Conservation (phyloP, 2,329 filamentous ascomycete species). For the Drechslera avenae region DNA sequence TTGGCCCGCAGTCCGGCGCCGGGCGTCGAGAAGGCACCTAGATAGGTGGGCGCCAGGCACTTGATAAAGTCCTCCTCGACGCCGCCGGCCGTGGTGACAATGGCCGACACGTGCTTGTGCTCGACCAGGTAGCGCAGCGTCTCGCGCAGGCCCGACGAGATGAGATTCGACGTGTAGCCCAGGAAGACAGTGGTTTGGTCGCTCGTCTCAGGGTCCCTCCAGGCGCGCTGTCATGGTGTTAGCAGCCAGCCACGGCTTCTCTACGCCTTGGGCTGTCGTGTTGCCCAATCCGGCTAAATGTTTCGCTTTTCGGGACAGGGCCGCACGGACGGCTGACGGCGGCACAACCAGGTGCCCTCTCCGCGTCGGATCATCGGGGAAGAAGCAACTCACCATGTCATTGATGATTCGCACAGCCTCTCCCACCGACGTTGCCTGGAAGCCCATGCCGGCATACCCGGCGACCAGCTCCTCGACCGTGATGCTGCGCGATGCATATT, state of each 20-base stretch:
- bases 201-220: constrained; percentile 78
- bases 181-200: constrained; percentile 91
- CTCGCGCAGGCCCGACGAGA: constrained; percentile 91
- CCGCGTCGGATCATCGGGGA: constrained; percentile 8
- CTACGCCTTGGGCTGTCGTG: constrained; percentile 27
- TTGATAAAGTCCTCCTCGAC: constrained; percentile 99
- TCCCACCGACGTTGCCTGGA: constrained; percentile 78
- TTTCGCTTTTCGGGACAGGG: constrained; percentile 25
- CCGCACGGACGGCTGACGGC: constrained; percentile 28
- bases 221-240: constrained; percentile 65
- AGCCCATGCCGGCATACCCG: constrained; percentile 85
- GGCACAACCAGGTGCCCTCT: constrained; percentile 17
- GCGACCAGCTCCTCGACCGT: constrained; percentile 84
- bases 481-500: constrained; percentile 73
- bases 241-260: constrained; percentile 32
- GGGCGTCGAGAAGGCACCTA: constrained; percentile 79
- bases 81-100: constrained; percentile 94
- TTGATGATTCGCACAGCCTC: constrained; percentile 93
- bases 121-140: constrained; percentile 91
- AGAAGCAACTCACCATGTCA: constrained; percentile 72
- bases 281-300: constrained; percentile 42
- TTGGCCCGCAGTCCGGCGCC: constrained; percentile 80
- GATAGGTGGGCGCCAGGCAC: constrained; percentile 91
- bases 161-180: constrained; percentile 96
- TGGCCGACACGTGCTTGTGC: constrained; percentile 87